Evolutionary conservation across 1,139 yeast genomes (phyloP).

Genomic region (Magnusiomyces starmeri): DNA sequence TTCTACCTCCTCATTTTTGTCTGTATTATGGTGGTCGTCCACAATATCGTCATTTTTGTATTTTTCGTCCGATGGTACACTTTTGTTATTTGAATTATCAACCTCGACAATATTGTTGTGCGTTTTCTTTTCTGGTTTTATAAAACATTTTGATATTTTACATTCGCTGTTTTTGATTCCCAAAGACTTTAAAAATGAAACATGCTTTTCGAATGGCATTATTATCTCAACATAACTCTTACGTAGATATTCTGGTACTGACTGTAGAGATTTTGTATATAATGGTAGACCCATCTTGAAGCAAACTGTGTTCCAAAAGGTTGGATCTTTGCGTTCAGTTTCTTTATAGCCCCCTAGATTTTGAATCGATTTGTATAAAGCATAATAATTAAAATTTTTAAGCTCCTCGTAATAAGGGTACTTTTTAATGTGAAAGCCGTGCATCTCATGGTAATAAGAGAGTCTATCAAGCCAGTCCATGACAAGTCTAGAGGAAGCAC

Average conservation of each 20-base stretch:
- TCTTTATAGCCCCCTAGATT: slow-evolving; percentile 27
- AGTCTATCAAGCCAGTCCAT: slow-evolving; percentile 34
- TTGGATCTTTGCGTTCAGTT: slow-evolving; percentile 20
- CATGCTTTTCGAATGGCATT: slow-evolving; percentile 30
- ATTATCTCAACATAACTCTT: slow-evolving; percentile 16
- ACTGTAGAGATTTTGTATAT: background rate
- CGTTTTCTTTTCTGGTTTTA: background rate
- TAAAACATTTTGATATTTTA: slow-evolving; percentile 8
- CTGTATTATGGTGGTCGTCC: background rate
- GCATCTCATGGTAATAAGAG: slow-evolving; percentile 29
- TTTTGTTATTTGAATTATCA: too few relatives aligned
- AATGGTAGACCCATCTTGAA: slow-evolving; percentile 7
- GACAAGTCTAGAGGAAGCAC: slow-evolving; percentile 34
- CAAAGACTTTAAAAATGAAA: slow-evolving; percentile 15
- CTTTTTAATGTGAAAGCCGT: slow-evolving; percentile 23
- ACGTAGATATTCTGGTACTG: background rate
- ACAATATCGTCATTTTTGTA: background rate
- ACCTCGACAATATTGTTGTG: background rate
- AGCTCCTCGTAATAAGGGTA: slow-evolving; percentile 28
- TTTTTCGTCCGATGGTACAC: too few relatives aligned
- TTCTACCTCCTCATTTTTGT: too few relatives aligned
- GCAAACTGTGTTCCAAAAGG: slow-evolving; percentile 27
- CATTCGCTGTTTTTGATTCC: slow-evolving; percentile 13
- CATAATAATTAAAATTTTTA: slow-evolving; percentile 22
- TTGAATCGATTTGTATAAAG: slow-evolving; percentile 28